Conservation (phyloP, 495 filamentous ascomycete species). For the Staphylotrichum longicolle region DNA sequence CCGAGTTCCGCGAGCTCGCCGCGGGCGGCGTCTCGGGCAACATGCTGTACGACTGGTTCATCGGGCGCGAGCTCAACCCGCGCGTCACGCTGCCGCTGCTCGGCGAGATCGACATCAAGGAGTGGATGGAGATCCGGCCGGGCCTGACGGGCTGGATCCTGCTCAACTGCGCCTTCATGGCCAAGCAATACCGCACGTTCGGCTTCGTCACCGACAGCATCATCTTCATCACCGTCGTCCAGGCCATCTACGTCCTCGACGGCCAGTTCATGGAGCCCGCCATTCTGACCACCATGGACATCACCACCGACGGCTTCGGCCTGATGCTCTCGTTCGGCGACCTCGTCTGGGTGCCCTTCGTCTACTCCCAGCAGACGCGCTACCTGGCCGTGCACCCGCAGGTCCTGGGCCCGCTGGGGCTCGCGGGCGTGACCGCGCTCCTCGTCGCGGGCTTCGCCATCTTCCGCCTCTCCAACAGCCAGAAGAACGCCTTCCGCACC, state of each 20-base stretch:
- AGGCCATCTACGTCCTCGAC: conserved; percentile 83
- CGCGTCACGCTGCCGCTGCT: conserved; percentile 75
- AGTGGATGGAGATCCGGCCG: conserved; percentile 85
- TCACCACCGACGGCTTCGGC: conserved; percentile 92
- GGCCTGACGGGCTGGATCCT: conserved; percentile 89
- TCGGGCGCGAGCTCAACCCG: conserved; percentile 94
- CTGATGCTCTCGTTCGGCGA: conserved; percentile 97
- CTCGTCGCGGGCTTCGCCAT: conserved; percentile 74
- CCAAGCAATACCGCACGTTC: conserved; percentile 80
- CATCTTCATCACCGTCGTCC: conserved; percentile 72
- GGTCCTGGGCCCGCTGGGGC: conserved; percentile 64
- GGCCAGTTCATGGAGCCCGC: conserved; percentile 86
- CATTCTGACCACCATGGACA: conserved; percentile 93
- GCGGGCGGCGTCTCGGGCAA: conserved; percentile 82
- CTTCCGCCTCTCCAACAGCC: conserved; percentile 87
- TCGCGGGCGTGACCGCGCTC: conserved; percentile 60
- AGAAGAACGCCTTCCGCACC: conserved; percentile 92
- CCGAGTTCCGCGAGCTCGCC: conserved; percentile 71
- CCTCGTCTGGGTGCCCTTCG: conserved; percentile 88
- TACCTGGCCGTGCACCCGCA: conserved; percentile 84
- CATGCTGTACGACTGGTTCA: conserved; percentile 92
- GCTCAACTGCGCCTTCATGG: conserved; percentile 79
- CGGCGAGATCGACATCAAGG: conserved; percentile 85
- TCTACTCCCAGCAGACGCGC: conserved; percentile 81
- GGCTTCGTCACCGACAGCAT: conserved; percentile 88